phyloP scores from a whole-genome alignment of 2,329 filamentous ascomycete genomes.

The Penicillium sp. region DNA sequence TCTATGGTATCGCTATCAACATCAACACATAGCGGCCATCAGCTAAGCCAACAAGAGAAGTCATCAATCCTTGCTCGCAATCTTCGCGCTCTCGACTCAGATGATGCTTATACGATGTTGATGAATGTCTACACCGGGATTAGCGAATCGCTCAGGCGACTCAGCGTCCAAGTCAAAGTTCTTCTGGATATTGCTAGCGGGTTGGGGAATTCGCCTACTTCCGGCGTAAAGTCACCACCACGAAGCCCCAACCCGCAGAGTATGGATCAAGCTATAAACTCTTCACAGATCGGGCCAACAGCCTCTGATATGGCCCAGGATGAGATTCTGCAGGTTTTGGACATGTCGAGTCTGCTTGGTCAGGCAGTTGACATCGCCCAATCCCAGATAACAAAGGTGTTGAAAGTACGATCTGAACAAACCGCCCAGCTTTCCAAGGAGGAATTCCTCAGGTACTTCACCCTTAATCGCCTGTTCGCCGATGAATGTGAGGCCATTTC shows the following conservation, averaged over 20 bases:
- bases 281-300: slow-evolving; percentile 23
- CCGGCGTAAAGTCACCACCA: slow-evolving; percentile 47
- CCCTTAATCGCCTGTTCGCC: slow-evolving; percentile 61
- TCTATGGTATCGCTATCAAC: slow-evolving; percentile 86
- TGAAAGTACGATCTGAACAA: slow-evolving; percentile 63
- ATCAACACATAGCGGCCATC: slow-evolving; percentile 70
- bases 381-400: slow-evolving; percentile 61
- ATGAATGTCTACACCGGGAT: slow-evolving; percentile 81
- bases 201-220: slow-evolving; percentile 41
- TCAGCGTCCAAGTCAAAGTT: slow-evolving; percentile 90
- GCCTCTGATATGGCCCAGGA: slow-evolving; percentile 48
- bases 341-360: slow-evolving; percentile 64
- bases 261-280: slow-evolving; percentile 43
- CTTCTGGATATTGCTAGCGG: slow-evolving; percentile 86
- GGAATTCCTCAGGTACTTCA: slow-evolving; percentile 62
- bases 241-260: slow-evolving; percentile 47
- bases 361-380: slow-evolving; percentile 67
- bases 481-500: slow-evolving; percentile 67
- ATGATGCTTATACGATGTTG: slow-evolving; percentile 81
- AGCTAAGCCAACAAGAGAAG: slow-evolving; percentile 79
- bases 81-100: slow-evolving; percentile 74
- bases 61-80: slow-evolving; percentile 86
- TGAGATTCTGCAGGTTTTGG: slow-evolving; percentile 61
- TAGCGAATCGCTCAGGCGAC: slow-evolving; percentile 77
- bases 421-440: slow-evolving; percentile 54